Evolutionary conservation across 768 basidiomycete genomes (phyloP).

Genomic region (Leucocoprinus birnbaumii): DNA sequence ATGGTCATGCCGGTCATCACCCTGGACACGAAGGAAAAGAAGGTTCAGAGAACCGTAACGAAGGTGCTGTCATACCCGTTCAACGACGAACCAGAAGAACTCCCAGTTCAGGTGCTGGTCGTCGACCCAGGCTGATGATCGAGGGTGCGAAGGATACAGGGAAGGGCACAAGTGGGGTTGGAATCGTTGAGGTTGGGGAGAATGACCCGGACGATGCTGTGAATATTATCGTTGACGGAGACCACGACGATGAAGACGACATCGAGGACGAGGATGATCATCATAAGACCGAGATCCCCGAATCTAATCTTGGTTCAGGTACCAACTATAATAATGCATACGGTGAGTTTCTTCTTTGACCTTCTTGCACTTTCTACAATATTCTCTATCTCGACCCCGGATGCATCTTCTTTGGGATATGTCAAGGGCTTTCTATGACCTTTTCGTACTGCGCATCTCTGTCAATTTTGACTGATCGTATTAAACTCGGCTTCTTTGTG

Average conservation of each 20-base stretch:
- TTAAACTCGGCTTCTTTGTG: conserved; percentile 8
- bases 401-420: background rate
- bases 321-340: background rate
- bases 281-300: conserved; percentile 10
- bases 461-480: background rate
- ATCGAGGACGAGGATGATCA: too few relatives aligned
- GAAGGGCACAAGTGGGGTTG: conserved; percentile 14
- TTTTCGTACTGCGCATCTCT: background rate
- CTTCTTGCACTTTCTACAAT: background rate
- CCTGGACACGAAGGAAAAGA: background rate
- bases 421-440: background rate
- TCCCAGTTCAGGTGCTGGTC: conserved; percentile 42
- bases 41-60: background rate
- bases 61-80: background rate
- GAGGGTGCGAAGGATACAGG: conserved; percentile 45
- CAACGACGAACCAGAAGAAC: conserved; percentile 19
- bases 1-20: conserved; percentile 16
- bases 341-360: conserved; percentile 15
- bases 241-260: background rate
- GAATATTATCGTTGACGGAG: background rate
- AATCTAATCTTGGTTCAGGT: background rate
- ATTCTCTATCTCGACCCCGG: background rate
- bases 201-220: conserved; percentile 11
- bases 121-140: conserved; percentile 61
- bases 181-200: conserved; percentile 25